These are phyloP conservation scores for Xylariaceae sp. DNA, from an alignment of 2,329 filamentous ascomycete genomes.

Conservation along the genomic window DNA sequence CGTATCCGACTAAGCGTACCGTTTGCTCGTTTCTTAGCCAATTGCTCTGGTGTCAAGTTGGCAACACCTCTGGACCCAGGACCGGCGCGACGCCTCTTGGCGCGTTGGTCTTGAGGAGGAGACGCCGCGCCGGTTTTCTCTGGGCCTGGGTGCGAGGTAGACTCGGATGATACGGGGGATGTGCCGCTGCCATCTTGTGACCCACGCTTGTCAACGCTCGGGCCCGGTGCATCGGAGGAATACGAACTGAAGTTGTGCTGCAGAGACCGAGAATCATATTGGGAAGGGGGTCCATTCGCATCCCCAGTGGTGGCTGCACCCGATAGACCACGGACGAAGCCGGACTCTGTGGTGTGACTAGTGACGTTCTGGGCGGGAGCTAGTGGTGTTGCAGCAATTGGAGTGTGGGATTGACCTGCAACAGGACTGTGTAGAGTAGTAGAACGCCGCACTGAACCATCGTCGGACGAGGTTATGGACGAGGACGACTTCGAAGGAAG, in stretches of 20 bases:
- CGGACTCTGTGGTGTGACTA: slow-evolving; percentile 2
- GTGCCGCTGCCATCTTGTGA: slow-evolving; percentile 15
- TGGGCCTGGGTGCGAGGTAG: slow-evolving; percentile 12
- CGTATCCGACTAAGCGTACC: slow-evolving; percentile 34
- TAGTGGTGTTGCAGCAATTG: slow-evolving; percentile 4
- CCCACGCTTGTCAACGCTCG: slow-evolving; percentile 21
- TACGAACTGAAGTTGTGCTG: too few species aligned
- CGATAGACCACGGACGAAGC: slow-evolving; percentile 13
- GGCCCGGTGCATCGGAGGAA: background rate
- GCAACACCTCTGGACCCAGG: slow-evolving; percentile 47
- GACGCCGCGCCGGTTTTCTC: slow-evolving; percentile 10
- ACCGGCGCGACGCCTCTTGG: slow-evolving; percentile 43
- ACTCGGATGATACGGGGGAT: slow-evolving; percentile 25
- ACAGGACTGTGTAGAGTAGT: background rate
- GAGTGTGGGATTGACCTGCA: background rate
- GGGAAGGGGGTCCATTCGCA: too few species aligned
- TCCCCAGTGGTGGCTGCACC: slow-evolving; percentile 1
- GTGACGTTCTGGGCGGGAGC: background rate
- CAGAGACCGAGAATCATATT: too few species aligned
- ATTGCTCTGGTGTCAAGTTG: slow-evolving; percentile 67
- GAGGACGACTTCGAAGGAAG: slow-evolving; percentile 12
- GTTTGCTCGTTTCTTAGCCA: slow-evolving; percentile 61
- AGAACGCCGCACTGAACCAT: background rate
- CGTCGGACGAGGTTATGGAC: slow-evolving; percentile 3
- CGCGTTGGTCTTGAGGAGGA: slow-evolving; percentile 25